Evolutionary conservation across 305 asterid species (phyloP).

Genomic region (Fraxinus albicans): DNA sequence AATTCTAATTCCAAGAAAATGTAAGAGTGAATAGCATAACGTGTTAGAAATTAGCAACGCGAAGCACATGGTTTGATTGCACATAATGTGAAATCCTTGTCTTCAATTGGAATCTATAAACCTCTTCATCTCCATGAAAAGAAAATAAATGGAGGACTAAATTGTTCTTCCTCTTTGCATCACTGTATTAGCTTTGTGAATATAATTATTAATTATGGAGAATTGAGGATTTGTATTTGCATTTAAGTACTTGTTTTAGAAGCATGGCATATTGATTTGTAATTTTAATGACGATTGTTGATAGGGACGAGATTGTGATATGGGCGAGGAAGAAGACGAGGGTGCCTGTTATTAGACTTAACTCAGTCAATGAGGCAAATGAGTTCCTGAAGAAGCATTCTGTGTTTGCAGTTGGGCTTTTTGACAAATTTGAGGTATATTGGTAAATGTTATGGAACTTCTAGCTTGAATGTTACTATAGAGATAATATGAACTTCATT

Average conservation of each 20-base stretch:
- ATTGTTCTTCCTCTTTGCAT: not conserved
- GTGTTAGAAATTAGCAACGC: not conserved
- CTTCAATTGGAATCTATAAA: not conserved
- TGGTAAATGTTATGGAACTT: not conserved
- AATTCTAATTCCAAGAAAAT: not conserved
- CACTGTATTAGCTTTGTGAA: not conserved
- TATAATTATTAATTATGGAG: not conserved
- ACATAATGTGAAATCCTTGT: not conserved
- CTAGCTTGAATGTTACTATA: constrained; percentile 5
- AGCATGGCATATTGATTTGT: constrained; percentile 5
- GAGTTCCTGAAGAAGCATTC: constrained; percentile 66
- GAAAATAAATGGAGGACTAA: not conserved
- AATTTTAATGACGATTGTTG: constrained; percentile 3
- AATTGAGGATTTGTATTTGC: not conserved
- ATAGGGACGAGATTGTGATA: constrained; percentile 84
- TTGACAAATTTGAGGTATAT: constrained; percentile 74
- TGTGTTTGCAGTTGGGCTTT: constrained; percentile 66
- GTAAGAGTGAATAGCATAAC: not conserved
- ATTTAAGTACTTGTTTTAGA: constrained; percentile 1
- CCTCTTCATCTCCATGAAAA: not conserved
- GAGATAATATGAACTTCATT: not conserved
- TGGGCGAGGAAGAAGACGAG: constrained; percentile 95
- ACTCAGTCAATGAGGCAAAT: constrained; percentile 56
- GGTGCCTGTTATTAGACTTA: constrained; percentile 60
- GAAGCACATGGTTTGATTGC: not conserved